Evolutionary conservation across 2,329 filamentous ascomycete genomes (phyloP), one percentile per base, ranked within the genome.

Genomic region (Venturia nashicola): DNA sequence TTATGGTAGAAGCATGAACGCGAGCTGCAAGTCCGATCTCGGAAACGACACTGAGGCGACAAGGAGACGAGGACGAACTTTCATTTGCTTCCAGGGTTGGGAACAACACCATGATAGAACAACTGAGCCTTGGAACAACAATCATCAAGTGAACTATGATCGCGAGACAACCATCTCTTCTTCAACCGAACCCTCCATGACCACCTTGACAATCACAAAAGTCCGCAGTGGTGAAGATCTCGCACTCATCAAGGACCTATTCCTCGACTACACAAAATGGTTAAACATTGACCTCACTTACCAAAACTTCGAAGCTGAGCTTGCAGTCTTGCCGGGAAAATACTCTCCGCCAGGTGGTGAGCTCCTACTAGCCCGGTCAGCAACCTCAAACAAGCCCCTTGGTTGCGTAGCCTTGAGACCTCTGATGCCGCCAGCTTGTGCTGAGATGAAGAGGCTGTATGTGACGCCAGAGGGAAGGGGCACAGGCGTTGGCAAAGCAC

Each of bases 381-480:
- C 67, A n/a, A 27, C 61, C n/a, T 61, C 65, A 27, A 64, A 66
- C 59, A 67, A 72, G 64, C 67, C 72, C 4, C 68, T 83, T 1
- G 82, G 82, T 5, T 83, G 80, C 68, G 76, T 83, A 11, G 80
- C 77, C 16, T 68, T 84, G 1, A 76, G 82, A 16, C 71, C 74
- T 2, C 74, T 79, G 20, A 20, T 39, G 20, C 16, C n/a, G 12
- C 48, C 34, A n/a, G 67, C 66, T 14, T 44, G 65, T 43, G 65
- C 67, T 23, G 83, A 86, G 70, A 80, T 86, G 74, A 86, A 86
- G 69, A 76, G 83, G 1, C 73, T 86, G 0, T 86, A 83, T 67
- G 76, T 83, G 9, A 65, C 72, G 2, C 79, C 80, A 0, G 68
- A 73, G 48, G 76, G 77, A 1, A 77, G 83, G 32, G 80, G 82